phyloP scores from a whole-genome alignment of 345 rosid species.

The Brassica napus region Da-Ae NC_063434.1:28865001-28865500 shows the following conservation, averaged over 20 bases:
- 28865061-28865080: neutral
- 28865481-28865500: conserved; percentile 94
- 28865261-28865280: neutral
- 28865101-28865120: neutral
- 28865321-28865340: conserved; percentile 10
- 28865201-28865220: no score
- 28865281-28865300: neutral
- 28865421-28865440: conserved; percentile 91
- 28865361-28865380: conserved; percentile 98
- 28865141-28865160: neutral
- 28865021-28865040: neutral
- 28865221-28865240: no score
- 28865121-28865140: neutral
- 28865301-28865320: neutral
- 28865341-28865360: conserved; percentile 21
- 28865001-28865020: neutral
- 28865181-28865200: neutral
- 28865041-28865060: neutral
- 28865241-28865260: no score
- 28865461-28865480: conserved; percentile 98
- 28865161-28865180: neutral
- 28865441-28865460: conserved; percentile 95
- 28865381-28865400: conserved; percentile 86
- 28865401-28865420: conserved; percentile 91
- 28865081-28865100: neutral